Base-by-base conservation (phyloP, 768 basidiomycete species). In the Trametes coccinea region DNA sequence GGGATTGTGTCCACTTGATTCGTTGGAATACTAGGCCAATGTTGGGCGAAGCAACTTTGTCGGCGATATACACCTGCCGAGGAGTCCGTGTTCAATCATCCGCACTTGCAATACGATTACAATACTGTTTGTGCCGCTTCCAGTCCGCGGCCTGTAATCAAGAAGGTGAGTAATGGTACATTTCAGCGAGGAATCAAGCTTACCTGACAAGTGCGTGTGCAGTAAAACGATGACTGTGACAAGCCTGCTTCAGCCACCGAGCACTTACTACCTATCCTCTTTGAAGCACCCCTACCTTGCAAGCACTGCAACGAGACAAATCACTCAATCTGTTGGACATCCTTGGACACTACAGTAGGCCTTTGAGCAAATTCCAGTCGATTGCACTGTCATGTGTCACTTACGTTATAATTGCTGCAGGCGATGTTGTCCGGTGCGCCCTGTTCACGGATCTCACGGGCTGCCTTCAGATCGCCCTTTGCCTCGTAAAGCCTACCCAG, bases 401-500 rank as follows among this genome's bases (percentile, higher is more conserved):
- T 50, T 57, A 70, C 73, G 13, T 71, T 51, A 55, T 69, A 66
- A 53, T 76, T 69, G 37, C 63, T 63, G 61, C 76, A 77, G 14
- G 68, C 60, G 11, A 70, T 66, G 49, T 73, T 68, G 56, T 70
- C 56, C 1, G 67, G 60, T 51, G 64, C 67, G 56, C 72, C 70
- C 49, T 63, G 63, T 31, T 61, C 58, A 16, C 77, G 67, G 30
- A 72, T 72, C 10, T 67, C 65, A 44, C 69, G 74, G 1, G 77
- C 77, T 30, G 67, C 68, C 14, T 53, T 17, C 64, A 73, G 44
- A 56, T 75, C 61, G 7, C 74, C 77, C 46, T 66, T 66, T 40
- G 70, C 67, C 63, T 79, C 79, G 34, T 73, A 71, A 14, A 78
- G 65, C 49, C 70, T 65, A 1, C 70, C 78, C 13, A 78, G 67